phyloP scores from a whole-genome alignment of 2,329 filamentous ascomycete species.

The Cladophialophora yegresii region DNA sequence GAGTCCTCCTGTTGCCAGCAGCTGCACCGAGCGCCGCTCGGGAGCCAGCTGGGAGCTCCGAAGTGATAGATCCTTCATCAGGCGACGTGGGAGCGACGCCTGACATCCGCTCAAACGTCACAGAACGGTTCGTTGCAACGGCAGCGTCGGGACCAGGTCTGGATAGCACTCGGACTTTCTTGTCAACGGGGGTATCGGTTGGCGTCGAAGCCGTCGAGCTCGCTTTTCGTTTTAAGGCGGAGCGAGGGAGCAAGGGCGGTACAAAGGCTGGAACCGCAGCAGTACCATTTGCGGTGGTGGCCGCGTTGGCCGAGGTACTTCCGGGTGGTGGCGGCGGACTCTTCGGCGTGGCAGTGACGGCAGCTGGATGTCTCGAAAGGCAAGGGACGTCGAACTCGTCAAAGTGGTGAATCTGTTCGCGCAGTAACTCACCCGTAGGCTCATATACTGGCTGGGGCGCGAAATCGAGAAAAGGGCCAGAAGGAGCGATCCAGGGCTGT shows the following conservation, averaged over 20 bases:
- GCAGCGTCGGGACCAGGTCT: conserved; percentile 19
- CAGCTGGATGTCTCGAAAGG: conserved; percentile 18
- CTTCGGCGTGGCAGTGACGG: conserved; percentile 19
- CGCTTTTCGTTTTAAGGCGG: conserved; percentile 33
- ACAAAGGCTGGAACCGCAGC: conserved; percentile 25
- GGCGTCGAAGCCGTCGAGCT: conserved; percentile 24
- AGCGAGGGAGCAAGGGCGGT: conserved; percentile 29
- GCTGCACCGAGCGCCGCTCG: conserved; percentile 17
- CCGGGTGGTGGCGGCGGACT: conserved; percentile 16
- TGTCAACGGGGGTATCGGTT: conserved; percentile 16
- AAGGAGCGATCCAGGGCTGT: conserved; percentile 28
- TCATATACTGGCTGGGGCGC: conserved; percentile 34
- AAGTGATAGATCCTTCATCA: conserved; percentile 35
- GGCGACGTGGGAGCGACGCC: conserved; percentile 31
- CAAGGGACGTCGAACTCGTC: conserved; percentile 31
- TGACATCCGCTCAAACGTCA: conserved; percentile 37
- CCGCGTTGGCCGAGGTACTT: conserved; percentile 13
- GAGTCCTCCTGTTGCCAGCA: conserved; percentile 20
- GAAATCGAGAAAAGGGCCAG: conserved; percentile 28
- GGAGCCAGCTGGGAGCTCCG: conserved; percentile 25
- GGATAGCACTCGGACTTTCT: conserved; percentile 19
- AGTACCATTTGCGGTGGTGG: conserved; percentile 26
- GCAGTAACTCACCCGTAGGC: conserved; percentile 32
- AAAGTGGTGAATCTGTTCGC: conserved; percentile 29
- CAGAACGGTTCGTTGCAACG: conserved; percentile 23